Percentiles rank a stretch among this genome's conserved stretches.
These are phyloP conservation scores for Phylloporus scabripes DNA, from an alignment of 768 basidiomycete species.

Conservation along the genomic window DNA sequence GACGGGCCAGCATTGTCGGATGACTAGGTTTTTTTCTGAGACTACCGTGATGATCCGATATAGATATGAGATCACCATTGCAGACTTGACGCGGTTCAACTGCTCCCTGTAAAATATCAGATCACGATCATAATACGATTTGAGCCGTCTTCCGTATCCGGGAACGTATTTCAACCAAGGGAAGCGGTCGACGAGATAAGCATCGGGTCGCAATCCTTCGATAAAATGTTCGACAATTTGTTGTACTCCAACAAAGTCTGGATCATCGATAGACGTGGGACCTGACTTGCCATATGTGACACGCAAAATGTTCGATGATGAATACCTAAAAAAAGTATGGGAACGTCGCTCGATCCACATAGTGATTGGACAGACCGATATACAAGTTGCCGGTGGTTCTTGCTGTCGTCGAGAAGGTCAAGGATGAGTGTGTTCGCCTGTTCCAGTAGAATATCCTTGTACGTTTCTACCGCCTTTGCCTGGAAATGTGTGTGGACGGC, in stretches of 20 bases:
- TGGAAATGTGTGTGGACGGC: constrained; percentile 52
- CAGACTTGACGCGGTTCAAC: constrained; percentile 39
- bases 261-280: constrained; percentile 18
- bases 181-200: constrained; percentile 33
- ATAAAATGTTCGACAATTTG: constrained; percentile 24
- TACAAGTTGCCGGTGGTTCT: constrained; percentile 27
- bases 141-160: constrained; percentile 51
- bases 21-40: not conserved
- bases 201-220: constrained; percentile 28
- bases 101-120: constrained; percentile 47
- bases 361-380: constrained; percentile 34
- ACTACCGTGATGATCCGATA: rapidly evolving
- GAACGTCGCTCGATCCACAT: not conserved
- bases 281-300: constrained; percentile 22
- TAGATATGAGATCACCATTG: constrained; percentile 32
- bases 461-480: constrained; percentile 40
- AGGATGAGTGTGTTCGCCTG: constrained; percentile 21
- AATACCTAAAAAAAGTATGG: constrained; percentile 17
- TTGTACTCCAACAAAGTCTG: constrained; percentile 18
- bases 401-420: constrained; percentile 32
- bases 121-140: constrained; percentile 46
- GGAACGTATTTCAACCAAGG: constrained; percentile 44
- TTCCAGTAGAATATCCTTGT: constrained; percentile 40
- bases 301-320: constrained; percentile 22
- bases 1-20: constrained; percentile 20